These are phyloP conservation scores for Wallacemonas sp. DNA, from an alignment of 208 protist genomes.

Conservation along the genomic window DNA sequence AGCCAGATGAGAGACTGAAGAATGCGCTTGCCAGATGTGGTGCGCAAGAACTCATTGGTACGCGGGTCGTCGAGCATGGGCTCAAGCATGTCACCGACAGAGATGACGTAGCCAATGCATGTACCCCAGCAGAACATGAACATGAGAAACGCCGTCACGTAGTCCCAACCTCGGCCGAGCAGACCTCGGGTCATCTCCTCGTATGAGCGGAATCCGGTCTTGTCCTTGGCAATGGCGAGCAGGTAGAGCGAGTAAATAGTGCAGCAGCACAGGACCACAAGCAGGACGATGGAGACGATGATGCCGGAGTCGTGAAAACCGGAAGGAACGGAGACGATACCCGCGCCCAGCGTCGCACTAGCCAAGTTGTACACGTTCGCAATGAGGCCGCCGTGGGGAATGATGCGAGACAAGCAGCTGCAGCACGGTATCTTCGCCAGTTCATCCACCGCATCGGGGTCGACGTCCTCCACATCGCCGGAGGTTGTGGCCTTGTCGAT, in stretches of 20 bases:
- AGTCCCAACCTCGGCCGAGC: conserved; percentile 66
- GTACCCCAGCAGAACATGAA: conserved; percentile 83
- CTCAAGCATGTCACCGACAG: conserved; percentile 60
- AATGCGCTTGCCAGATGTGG: conserved; percentile 39
- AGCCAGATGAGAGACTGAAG: conserved; percentile 53
- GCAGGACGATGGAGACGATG: conserved; percentile 44
- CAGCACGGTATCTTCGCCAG: conserved; percentile 13
- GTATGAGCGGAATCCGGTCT: conserved; percentile 74
- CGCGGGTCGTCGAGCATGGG: conserved; percentile 42
- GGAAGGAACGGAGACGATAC: conserved; percentile 70
- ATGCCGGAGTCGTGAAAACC: conserved; percentile 72
- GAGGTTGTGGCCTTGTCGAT: not conserved
- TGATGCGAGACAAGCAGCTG: conserved; percentile 16
- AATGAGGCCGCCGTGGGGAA: conserved; percentile 71
- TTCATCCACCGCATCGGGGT: conserved; percentile 8
- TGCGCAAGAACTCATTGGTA: conserved; percentile 46
- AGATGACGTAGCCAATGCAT: conserved; percentile 81
- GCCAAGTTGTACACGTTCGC: conserved; percentile 75
- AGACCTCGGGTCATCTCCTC: conserved; percentile 70
- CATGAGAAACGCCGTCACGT: conserved; percentile 73
- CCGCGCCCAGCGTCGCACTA: conserved; percentile 74
- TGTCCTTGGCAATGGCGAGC: conserved; percentile 52
- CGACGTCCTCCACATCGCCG: not conserved
- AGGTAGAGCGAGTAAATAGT: conserved; percentile 86
- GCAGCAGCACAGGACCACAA: conserved; percentile 41